Evolutionary conservation across 495 filamentous ascomycete genomes (phyloP), one percentile per base, ranked within the genome.

Genomic region (Aspergillus leporis): DNA sequence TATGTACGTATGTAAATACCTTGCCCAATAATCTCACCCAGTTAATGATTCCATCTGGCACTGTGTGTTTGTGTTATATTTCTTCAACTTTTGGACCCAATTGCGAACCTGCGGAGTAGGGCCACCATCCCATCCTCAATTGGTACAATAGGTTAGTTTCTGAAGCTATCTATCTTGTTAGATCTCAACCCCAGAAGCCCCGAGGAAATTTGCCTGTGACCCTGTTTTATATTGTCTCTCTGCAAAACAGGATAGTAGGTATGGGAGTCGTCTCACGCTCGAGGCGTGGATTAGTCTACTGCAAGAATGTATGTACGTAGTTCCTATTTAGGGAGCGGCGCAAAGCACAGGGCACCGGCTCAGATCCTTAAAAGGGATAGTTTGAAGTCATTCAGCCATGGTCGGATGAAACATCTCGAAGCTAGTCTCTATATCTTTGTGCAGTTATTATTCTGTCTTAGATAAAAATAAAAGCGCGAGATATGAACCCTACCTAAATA

Each of bases 361-460:
- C 22, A 62, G 46, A 48, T 25, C 21, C 63, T 66, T 43, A 34
- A 62, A 60, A 47, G 53, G 60, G 59, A 60, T 60, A 62, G 53
- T 49, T 57, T 23, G 25, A 55, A 22, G 41, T 23, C 21, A 5
- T 38, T 55, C 53, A 47, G 53, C 41, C 40, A 41, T 28, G 34
- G 52, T 55, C 52, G 45, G 34, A 55, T 55, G 52, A 45, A 43
- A 55, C 52, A 51, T 51, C 13, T 25, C 22, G 12, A 13, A 19
- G 19, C 3, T 51, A 18, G 23, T 31, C 25, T 16, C 23, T 53
- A 36, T 38, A 32, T 18, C 28, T 19, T 23, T 48, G 13, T 19
- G 12, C 13, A 36, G 13, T 53, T 54, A 23, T 36, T 19, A 36
- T 13, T 36, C 36, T 10, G 21, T 50, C 34, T 41, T 53, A 21